Evolutionary conservation across 139 green algal species (phyloP).

Genomic region (Microglena sp.): DNA sequence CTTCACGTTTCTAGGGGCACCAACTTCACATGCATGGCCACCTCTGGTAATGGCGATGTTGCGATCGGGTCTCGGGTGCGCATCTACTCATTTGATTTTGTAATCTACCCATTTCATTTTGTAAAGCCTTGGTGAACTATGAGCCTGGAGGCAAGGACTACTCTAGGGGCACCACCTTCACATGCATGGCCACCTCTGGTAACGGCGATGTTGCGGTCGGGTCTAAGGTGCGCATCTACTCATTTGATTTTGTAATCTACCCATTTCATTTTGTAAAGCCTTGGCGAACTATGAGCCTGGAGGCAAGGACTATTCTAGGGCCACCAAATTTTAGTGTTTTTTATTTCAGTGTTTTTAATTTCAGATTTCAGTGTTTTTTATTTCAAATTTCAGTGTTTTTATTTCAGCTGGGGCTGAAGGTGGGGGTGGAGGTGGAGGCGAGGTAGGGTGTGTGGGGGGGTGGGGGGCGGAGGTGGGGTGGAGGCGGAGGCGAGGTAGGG

Average conservation of each 20-base stretch:
- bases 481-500: too few species aligned
- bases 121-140: too few species aligned
- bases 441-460: too few species aligned
- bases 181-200: constrained; percentile 66
- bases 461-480: too few species aligned
- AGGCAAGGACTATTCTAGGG: too few species aligned
- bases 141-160: constrained; percentile 93
- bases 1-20: constrained; percentile 55
- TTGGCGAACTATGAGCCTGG: background rate
- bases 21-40: constrained; percentile 79
- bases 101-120: too few species aligned
- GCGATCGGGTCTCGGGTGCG: constrained; percentile 80
- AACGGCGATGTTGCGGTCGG: constrained; percentile 85
- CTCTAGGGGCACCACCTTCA: constrained; percentile 69
- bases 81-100: too few species aligned
- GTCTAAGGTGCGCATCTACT: constrained; percentile 52
- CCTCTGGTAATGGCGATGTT: constrained; percentile 72
- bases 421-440: too few species aligned
- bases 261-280: background rate
- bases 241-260: background rate
- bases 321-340: background rate
- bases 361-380: background rate
- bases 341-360: background rate
- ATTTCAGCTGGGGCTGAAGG: background rate
- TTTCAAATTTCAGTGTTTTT: background rate